These are phyloP conservation scores for Stagonosporopsis chrysanthemi DNA, from an alignment of 2,329 filamentous ascomycete genomes.

Conservation along the genomic window DNA sequence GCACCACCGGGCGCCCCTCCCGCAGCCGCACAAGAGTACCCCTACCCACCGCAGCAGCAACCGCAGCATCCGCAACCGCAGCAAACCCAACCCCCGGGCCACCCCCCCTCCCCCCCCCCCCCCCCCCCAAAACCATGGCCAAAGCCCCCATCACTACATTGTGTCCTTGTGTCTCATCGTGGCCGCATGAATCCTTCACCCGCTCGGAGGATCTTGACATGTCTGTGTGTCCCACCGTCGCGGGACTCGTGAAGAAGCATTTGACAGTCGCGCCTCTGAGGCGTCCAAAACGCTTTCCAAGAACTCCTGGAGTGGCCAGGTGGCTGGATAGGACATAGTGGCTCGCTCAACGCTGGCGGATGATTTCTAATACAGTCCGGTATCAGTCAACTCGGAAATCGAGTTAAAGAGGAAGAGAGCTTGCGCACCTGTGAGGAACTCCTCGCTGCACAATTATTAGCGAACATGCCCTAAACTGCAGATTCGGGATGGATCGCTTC, in stretches of 20 bases:
- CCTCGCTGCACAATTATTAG: conserved; percentile 50
- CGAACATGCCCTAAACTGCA: neutral
- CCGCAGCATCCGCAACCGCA: conserved; percentile 2
- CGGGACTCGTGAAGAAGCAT: neutral
- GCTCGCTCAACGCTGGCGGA: conserved; percentile 44
- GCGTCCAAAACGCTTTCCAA: conserved; percentile 2
- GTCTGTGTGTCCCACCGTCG: neutral
- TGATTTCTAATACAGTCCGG: conserved; percentile 59
- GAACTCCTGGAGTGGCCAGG: neutral
- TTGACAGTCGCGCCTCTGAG: neutral
- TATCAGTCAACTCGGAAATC: conserved; percentile 60
- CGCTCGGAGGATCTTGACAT: neutral
- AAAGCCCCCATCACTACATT: neutral
- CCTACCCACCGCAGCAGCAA: conserved; percentile 33
- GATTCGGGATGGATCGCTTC: too few relatives aligned
- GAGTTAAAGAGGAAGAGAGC: conserved; percentile 62
- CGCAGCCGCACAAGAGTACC: conserved; percentile 37
- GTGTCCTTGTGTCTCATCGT: too few relatives aligned
- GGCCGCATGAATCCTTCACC: neutral
- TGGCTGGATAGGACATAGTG: neutral
- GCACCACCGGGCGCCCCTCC: conserved; percentile 38
- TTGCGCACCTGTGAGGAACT: conserved; percentile 64
- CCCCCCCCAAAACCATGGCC: neutral
- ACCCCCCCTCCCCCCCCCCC: conserved; percentile 29
- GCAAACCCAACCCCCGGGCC: conserved; percentile 27